These are phyloP conservation scores for Debaryomycetaceae sp. DNA, from an alignment of 1,139 yeast species.

Conservation along the genomic window DNA sequence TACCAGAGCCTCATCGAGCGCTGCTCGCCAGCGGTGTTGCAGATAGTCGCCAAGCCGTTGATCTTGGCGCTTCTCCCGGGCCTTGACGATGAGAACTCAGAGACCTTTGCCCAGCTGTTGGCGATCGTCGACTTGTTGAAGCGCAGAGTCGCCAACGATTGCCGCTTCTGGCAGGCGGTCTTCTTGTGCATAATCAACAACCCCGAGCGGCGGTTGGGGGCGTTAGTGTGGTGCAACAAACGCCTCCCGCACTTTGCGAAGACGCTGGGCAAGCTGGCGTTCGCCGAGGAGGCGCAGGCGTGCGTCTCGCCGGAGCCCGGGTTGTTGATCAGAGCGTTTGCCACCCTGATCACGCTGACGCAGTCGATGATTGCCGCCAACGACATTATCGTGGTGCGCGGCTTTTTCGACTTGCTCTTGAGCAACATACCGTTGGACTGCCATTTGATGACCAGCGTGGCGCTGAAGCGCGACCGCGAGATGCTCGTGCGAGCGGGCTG, in stretches of 20 bases:
- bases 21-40: constrained; percentile 45
- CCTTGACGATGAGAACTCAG: constrained; percentile 87
- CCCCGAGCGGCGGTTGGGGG: constrained; percentile 79
- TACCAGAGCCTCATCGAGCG: constrained; percentile 54
- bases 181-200: constrained; percentile 73
- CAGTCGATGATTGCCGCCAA: constrained; percentile 31
- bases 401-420: constrained; percentile 77
- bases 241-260: constrained; percentile 53
- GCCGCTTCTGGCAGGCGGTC: constrained; percentile 82
- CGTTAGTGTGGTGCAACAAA: constrained; percentile 68
- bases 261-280: constrained; percentile 13
- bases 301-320: constrained; percentile 77
- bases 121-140: constrained; percentile 59
- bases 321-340: constrained; percentile 66
- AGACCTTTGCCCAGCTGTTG: constrained; percentile 62
- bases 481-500: constrained; percentile 61
- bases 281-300: constrained; percentile 55
- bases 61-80: constrained; percentile 78
- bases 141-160: constrained; percentile 56
- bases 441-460: constrained; percentile 45
- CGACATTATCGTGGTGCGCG: constrained; percentile 75
- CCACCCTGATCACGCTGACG: constrained; percentile 57
- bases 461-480: constrained; percentile 51
- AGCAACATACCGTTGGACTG: constrained; percentile 64
- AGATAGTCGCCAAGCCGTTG: constrained; percentile 61